These are phyloP conservation scores for Ophiostoma sp. DNA, from an alignment of 2,329 filamentous ascomycete species.

Conservation along the genomic window DNA sequence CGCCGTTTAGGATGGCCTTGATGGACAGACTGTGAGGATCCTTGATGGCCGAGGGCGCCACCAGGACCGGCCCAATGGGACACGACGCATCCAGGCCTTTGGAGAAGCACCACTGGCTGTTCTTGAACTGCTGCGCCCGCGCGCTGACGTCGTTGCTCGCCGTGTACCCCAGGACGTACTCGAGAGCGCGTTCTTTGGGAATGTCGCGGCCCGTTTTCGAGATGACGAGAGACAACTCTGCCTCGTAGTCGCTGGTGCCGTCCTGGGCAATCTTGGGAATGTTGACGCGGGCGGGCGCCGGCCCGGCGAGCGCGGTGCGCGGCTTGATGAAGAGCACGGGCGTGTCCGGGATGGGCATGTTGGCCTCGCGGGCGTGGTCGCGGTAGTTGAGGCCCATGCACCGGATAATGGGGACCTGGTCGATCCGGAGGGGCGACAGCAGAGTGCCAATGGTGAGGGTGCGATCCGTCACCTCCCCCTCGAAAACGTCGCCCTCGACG, in stretches of 20 bases:
- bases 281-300: constrained; percentile 36
- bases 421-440: constrained; percentile 39
- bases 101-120: constrained; percentile 43
- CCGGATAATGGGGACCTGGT: constrained; percentile 44
- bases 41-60: constrained; percentile 35
- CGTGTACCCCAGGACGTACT: constrained; percentile 45
- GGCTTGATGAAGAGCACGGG: constrained; percentile 45
- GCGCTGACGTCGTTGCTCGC: constrained; percentile 43
- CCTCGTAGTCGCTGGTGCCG: constrained; percentile 44
- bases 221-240: constrained; percentile 43
- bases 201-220: constrained; percentile 42
- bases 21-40: constrained; percentile 39
- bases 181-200: constrained; percentile 39
- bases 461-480: constrained; percentile 39
- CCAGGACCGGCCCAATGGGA: constrained; percentile 42
- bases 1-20: constrained; percentile 40
- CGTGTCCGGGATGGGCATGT: constrained; percentile 39
- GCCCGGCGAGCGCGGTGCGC: constrained; percentile 38
- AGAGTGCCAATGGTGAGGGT: constrained; percentile 33
- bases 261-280: constrained; percentile 40
- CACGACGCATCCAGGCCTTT: constrained; percentile 43
- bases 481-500: constrained; percentile 40
- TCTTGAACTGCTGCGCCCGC: constrained; percentile 41
- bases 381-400: constrained; percentile 50
- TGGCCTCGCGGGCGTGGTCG: constrained; percentile 43